Percentiles rank a stretch among this genome's conserved stretches.
phyloP scores from a whole-genome alignment of 768 basidiomycete genomes.

The Omphalotus guepiniiformis region DNA sequence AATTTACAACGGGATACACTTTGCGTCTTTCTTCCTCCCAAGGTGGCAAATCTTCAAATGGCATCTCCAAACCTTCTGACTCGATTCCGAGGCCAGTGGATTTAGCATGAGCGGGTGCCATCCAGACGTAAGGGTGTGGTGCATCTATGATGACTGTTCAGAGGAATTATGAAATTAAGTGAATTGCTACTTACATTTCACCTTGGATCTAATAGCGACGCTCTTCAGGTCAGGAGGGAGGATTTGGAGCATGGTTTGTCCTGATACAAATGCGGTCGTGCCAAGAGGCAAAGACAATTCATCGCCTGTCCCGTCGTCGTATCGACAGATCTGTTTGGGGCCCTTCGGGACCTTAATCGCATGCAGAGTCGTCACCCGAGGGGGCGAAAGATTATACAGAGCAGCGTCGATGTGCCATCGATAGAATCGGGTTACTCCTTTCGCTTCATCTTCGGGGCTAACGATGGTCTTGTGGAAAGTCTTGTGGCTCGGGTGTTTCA shows the following conservation, averaged over 20 bases:
- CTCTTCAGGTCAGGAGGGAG: constrained; percentile 46
- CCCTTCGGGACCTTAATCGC: constrained; percentile 55
- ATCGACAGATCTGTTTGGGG: constrained; percentile 43
- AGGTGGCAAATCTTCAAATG: constrained; percentile 42
- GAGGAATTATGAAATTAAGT: constrained; percentile 30
- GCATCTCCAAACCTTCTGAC: constrained; percentile 44
- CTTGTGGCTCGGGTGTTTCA: constrained; percentile 54
- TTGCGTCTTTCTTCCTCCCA: constrained; percentile 55
- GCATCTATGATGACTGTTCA: constrained; percentile 41
- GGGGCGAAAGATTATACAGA: constrained; percentile 40
- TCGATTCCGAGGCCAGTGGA: constrained; percentile 54
- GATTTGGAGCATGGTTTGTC: constrained; percentile 51
- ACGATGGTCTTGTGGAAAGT: constrained; percentile 53
- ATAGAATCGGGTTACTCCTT: constrained; percentile 49
- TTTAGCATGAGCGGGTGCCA: constrained; percentile 45
- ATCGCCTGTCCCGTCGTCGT: constrained; percentile 69
- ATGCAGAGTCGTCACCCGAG: constrained; percentile 47
- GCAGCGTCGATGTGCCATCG: constrained; percentile 63
- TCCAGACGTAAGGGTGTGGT: constrained; percentile 57
- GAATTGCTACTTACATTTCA: constrained; percentile 28
- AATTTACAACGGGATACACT: constrained; percentile 43
- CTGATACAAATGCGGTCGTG: constrained; percentile 53
- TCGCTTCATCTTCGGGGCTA: constrained; percentile 43
- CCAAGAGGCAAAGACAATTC: constrained; percentile 63
- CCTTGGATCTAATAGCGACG: constrained; percentile 55